Evolutionary conservation across 1,139 yeast species (phyloP), one percentile per base, ranked within the genome.

Genomic region (Kodamaea fungicola): DNA sequence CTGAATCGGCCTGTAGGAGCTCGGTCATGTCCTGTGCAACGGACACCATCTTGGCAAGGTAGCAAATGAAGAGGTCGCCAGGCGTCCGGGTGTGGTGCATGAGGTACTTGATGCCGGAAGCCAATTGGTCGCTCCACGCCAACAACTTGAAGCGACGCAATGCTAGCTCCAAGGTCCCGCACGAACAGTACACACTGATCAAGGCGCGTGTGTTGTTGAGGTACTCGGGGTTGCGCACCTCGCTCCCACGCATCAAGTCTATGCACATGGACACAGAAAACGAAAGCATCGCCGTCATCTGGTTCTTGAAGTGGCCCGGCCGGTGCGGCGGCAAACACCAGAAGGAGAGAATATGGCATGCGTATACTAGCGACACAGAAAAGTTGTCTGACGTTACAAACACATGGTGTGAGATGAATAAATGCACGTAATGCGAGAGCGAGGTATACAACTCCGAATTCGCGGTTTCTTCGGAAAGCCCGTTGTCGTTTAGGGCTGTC

Each of bases 281-380:
- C 2, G 76, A 75, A 33, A 67, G 64, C 41, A 76, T 49, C 21
- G 75, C 50, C 42, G 69, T 67, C 52, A 76, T 63, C 43, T 74
- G 80, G 47, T 72, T 76, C 46, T 70, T 72, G 49, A 67, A 74
- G 28, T 76, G 73, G 4, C 78, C 78, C 57, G 73, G 63, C 42
- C 63, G 64, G 25, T 64, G 59, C 3, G 80, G 76, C 2, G 79
- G 77, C 5, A 73, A 55, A 39, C 71, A 64, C 80, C 80, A 76
- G 6, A 71, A 52, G 7, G 78, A 70, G 10, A 75, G 50, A 3
- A 74, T 62, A 35, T 74, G 51, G 42, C 74, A 72, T 1, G 67
- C 59, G 36, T 65, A 66, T 21, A 76, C 67, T 37, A 71, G 49
- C 41, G 64, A 67, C 30, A 61, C 61, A 4, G 71, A 57, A 35